Evolutionary conservation across 129 eudicot species (phyloP).

Genomic region (Calendula officinalis): DNA sequence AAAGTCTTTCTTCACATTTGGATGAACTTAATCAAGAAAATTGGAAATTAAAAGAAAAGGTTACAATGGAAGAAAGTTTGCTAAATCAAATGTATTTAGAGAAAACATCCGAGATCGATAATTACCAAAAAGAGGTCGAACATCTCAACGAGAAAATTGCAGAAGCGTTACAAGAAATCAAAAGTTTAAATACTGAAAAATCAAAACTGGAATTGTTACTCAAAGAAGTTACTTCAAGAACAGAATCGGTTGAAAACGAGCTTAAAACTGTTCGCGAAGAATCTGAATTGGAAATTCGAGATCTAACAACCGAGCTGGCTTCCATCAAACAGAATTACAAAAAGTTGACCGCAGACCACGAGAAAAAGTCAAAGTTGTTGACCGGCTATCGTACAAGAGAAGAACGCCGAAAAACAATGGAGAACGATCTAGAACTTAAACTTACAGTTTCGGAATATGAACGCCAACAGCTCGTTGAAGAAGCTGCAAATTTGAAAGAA

Average conservation of each 20-base stretch:
- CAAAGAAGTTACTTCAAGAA: slow-evolving; percentile 36
- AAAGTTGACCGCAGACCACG: slow-evolving; percentile 43
- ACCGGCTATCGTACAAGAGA: slow-evolving; percentile 50
- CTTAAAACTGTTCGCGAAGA: slow-evolving; percentile 41
- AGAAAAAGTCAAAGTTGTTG: slow-evolving; percentile 44
- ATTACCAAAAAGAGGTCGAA: slow-evolving; percentile 48
- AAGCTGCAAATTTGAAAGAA: slow-evolving; percentile 47
- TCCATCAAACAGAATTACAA: slow-evolving; percentile 36
- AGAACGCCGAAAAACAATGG: slow-evolving; percentile 55
- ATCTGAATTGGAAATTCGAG: slow-evolving; percentile 41
- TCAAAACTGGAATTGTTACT: slow-evolving; percentile 47
- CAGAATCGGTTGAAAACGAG: slow-evolving; percentile 34
- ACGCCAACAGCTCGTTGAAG: slow-evolving; percentile 59
- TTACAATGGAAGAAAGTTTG: slow-evolving; percentile 46
- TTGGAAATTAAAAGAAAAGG: slow-evolving; percentile 48
- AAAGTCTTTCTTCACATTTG: slow-evolving; percentile 48
- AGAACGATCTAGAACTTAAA: slow-evolving; percentile 69
- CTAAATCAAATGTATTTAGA: slow-evolving; percentile 52
- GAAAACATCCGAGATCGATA: slow-evolving; percentile 51
- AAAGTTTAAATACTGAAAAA: slow-evolving; percentile 40
- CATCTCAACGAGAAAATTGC: slow-evolving; percentile 45
- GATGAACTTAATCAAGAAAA: slow-evolving; percentile 61
- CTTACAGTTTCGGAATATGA: slow-evolving; percentile 71
- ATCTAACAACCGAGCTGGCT: slow-evolving; percentile 41
- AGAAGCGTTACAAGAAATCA: slow-evolving; percentile 37